Base-by-base conservation (phyloP, 2,329 filamentous ascomycete genomes). In the Pseudogymnoascus sp. region DNA sequence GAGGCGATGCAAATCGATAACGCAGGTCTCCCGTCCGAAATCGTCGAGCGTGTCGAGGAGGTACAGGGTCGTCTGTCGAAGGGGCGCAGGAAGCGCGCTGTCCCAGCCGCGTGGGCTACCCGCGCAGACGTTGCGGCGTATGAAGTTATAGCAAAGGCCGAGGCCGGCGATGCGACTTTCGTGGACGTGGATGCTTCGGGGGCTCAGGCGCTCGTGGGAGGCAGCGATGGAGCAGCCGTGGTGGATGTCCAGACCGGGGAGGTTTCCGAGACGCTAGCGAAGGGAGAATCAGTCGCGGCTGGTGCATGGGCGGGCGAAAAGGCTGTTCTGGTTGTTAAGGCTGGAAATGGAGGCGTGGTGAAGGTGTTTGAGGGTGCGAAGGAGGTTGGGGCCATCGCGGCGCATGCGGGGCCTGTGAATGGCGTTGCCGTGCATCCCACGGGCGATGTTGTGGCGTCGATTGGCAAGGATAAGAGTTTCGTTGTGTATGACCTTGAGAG, bases 1-100 rank as follows among this genome's bases (percentile, higher is more conserved):
- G 95, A 98, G 74, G 88, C 89, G 16, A 99, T 99, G 95, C 90
- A 95, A 68, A 87, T 99, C 16, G 95, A 99, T 74, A 86, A 83
- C 62, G 86, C 92, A 70, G 85, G 84, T 24, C 79, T 99, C 33
- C 87, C 93, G 2, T 87, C 89, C 50, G 83, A 83, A 12, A 79
- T 97, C 59, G 79, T 85, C 19, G 84, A 84, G 62, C 87, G 87
- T 71, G 87, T 99, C 60, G 89, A 96, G 66, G 86, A 86, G 74
- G 90, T 89, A 71, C 90, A 96, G 73, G 82, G 89, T 43, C 96
- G 91, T 71, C 82, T 98, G 64, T 95, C 90, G 64, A 91, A 91
- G 74, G 89, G 89, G 59, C 90, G 95, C 72, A 90, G 93, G 78
- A 97, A 96, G 83, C 89, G 95, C 65, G 84, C 91, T 6, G 80